phyloP scores from a whole-genome alignment of 2,329 filamentous ascomycete genomes.

The Aspergillus fumigatiaffinis region DNA sequence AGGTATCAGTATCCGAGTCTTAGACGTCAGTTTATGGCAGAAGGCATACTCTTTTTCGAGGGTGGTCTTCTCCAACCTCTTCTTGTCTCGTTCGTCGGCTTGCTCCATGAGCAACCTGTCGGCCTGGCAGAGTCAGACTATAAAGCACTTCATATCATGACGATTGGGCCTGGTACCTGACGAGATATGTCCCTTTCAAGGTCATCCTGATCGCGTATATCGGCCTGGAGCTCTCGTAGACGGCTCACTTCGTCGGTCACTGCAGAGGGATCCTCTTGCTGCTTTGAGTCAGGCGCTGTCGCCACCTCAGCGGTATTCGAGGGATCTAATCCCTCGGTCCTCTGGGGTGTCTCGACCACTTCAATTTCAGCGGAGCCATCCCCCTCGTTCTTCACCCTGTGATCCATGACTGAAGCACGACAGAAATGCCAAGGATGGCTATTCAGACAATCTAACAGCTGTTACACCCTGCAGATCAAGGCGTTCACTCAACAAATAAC shows the following conservation, averaged over 20 bases:
- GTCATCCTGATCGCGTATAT: slow-evolving; percentile 81
- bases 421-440: background rate
- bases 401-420: background rate
- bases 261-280: slow-evolving; percentile 1
- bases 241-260: slow-evolving; percentile 54
- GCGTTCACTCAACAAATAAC: background rate
- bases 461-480: background rate
- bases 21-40: background rate
- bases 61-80: slow-evolving; percentile 56
- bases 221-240: slow-evolving; percentile 60
- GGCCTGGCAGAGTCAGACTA: slow-evolving; percentile 37
- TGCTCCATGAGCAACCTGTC: slow-evolving; percentile 59
- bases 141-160: background rate
- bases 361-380: background rate
- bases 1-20: background rate
- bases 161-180: slow-evolving; percentile 36
- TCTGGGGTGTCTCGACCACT: background rate
- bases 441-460: background rate
- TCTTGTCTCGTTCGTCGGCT: slow-evolving; percentile 61
- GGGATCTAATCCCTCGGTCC: background rate
- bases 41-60: slow-evolving; percentile 43
- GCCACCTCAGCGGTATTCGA: background rate
- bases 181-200: slow-evolving; percentile 79
- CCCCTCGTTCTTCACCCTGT: background rate
- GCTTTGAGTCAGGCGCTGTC: background rate